Evolutionary conservation across 2,329 filamentous ascomycete species (phyloP).

Genomic region (Exophiala bonariae): DNA sequence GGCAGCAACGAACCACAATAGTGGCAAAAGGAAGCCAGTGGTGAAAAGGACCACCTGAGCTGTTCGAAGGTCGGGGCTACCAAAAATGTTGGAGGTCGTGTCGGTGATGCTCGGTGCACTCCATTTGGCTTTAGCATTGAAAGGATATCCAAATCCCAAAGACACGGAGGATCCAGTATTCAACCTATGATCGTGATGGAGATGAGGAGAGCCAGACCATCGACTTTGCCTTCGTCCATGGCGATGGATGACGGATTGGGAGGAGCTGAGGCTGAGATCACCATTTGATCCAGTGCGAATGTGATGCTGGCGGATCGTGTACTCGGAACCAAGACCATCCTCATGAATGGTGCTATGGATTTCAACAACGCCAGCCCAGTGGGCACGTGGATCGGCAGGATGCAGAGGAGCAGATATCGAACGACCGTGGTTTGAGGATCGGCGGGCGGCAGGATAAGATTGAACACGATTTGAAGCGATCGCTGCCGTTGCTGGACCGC

Average conservation of each 20-base stretch:
- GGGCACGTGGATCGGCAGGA: constrained; percentile 43
- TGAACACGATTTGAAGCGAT: constrained; percentile 11
- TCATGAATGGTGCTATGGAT: constrained; percentile 16
- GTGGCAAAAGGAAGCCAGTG: constrained; percentile 74
- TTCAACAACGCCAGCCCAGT: constrained; percentile 39
- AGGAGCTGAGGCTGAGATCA: constrained; percentile 47
- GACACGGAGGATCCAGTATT: constrained; percentile 25
- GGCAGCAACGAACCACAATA: constrained; percentile 77
- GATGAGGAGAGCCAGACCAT: constrained; percentile 62
- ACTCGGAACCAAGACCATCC: constrained; percentile 19
- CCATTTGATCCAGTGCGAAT: constrained; percentile 33
- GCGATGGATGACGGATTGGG: constrained; percentile 41
- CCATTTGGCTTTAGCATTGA: constrained; percentile 51
- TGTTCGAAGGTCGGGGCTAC: constrained; percentile 61
- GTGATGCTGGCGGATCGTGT: constrained; percentile 21
- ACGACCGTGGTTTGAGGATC: constrained; percentile 11
- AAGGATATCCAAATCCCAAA: constrained; percentile 26
- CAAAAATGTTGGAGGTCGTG: constrained; percentile 59
- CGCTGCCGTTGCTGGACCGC: constrained; percentile 16
- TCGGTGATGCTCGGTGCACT: constrained; percentile 67
- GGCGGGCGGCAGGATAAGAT: constrained; percentile 10
- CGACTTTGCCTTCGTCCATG: constrained; percentile 5
- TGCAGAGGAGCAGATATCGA: constrained; percentile 31
- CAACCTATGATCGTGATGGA: constrained; percentile 63
- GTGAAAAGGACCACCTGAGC: constrained; percentile 74